These are phyloP conservation scores for Prototheca wickerhamii DNA, from an alignment of 163 green algal genomes.

Conservation along the genomic window DNA sequence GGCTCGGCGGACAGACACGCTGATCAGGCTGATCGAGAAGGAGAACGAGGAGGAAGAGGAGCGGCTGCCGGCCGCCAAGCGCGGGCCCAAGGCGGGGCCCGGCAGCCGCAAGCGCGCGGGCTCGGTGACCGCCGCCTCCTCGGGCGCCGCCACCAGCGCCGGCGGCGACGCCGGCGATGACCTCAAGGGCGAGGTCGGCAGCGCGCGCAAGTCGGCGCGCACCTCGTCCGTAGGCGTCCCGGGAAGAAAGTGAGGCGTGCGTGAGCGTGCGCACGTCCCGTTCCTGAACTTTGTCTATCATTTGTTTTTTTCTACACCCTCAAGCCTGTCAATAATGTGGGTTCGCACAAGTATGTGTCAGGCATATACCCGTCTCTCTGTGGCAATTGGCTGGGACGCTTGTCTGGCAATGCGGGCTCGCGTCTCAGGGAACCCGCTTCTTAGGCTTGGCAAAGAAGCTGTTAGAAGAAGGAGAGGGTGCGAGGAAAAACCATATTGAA, in stretches of 20 bases:
- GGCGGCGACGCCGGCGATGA: not conserved
- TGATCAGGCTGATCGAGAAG: slow-evolving; percentile 97
- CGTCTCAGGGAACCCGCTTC: no score
- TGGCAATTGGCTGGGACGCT: no score
- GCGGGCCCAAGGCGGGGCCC: slow-evolving; percentile 10
- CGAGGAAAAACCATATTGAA: no score
- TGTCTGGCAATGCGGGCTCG: no score
- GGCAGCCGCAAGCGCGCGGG: not conserved
- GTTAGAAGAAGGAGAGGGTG: no score
- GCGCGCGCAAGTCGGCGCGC: not conserved
- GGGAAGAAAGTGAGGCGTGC: not conserved
- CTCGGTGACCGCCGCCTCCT: not conserved
- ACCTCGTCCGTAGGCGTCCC: not conserved
- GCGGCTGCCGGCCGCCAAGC: slow-evolving; percentile 5
- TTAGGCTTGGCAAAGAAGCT: no score
- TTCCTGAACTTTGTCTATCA: no score
- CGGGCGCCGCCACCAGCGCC: not conserved
- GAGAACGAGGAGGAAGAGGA: slow-evolving; percentile 56
- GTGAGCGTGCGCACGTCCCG: no score
- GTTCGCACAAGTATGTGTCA: no score
- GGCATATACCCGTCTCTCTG: no score
- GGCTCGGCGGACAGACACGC: slow-evolving; percentile 74
- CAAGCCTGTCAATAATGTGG: no score
- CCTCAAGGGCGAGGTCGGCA: not conserved
- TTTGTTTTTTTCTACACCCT: no score